These are phyloP conservation scores for Fonsecaea multimorphosa DNA, from an alignment of 2,329 filamentous ascomycete species.

Conservation along the genomic window DNA sequence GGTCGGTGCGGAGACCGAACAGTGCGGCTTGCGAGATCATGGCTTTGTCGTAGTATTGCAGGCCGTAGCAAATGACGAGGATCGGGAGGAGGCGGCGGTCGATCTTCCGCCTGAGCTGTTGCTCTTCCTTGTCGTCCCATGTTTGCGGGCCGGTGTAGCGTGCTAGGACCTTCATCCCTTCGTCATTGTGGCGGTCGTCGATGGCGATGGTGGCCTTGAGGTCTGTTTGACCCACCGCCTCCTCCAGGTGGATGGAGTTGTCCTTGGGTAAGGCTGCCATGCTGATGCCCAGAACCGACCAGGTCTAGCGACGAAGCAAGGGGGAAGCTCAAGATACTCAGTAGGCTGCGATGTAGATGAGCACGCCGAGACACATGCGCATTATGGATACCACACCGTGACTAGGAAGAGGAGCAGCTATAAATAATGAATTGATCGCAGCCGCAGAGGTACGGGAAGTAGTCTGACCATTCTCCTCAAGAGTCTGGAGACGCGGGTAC, in stretches of 20 bases:
- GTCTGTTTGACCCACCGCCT: slow-evolving; percentile 4
- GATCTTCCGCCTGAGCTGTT: slow-evolving; percentile 45
- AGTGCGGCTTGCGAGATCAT: slow-evolving; percentile 60
- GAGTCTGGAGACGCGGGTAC: slow-evolving; percentile 22
- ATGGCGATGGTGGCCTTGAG: slow-evolving; percentile 27
- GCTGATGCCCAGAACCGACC: slow-evolving; percentile 5
- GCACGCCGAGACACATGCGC: not conserved
- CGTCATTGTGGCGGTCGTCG: slow-evolving; percentile 49
- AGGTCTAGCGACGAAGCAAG: slow-evolving; percentile 13
- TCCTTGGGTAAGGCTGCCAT: slow-evolving; percentile 11
- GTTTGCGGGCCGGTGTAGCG: slow-evolving; percentile 51
- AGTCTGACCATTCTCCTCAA: slow-evolving; percentile 19
- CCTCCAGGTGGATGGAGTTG: slow-evolving; percentile 18
- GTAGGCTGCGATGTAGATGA: not conserved
- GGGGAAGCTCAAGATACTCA: slow-evolving; percentile 9
- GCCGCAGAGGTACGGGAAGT: slow-evolving; percentile 1
- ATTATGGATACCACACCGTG: not conserved
- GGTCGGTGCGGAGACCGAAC: slow-evolving; percentile 52
- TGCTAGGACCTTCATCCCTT: slow-evolving; percentile 51
- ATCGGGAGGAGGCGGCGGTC: slow-evolving; percentile 57
- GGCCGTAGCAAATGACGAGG: slow-evolving; percentile 57
- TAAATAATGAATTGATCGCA: slow-evolving; percentile 11
- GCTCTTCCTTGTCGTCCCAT: slow-evolving; percentile 56
- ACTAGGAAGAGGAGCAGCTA: not conserved
- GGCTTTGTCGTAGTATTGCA: slow-evolving; percentile 42